Evolutionary conservation across 1,284 basidiomycete genomes (phyloP).

Genomic region (Heterobasidion annosum): DNA sequence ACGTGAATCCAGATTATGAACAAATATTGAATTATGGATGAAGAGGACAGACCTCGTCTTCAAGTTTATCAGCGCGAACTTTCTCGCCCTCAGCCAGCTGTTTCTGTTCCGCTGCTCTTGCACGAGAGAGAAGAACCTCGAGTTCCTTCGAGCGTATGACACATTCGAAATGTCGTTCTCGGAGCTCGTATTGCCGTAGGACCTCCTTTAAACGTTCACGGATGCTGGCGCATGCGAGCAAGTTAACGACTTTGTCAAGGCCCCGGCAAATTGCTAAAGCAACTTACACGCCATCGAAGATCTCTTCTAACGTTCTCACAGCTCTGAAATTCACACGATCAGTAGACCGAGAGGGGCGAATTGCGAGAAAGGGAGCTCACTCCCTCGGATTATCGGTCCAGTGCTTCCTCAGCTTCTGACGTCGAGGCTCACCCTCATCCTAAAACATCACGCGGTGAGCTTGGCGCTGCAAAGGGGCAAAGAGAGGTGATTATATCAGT

Average conservation of each 20-base stretch:
- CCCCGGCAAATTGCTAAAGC: neutral
- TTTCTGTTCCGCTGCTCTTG: constrained; percentile 75
- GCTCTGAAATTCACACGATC: constrained; percentile 36
- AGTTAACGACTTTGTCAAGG: neutral
- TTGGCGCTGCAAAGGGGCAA: neutral
- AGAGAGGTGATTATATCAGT: neutral
- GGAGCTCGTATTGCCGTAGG: constrained; percentile 74
- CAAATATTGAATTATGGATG: neutral
- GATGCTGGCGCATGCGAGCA: constrained; percentile 34
- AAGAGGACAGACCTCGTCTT: constrained; percentile 50
- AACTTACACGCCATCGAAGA: constrained; percentile 72
- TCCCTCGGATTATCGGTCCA: constrained; percentile 67
- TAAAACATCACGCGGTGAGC: constrained; percentile 17
- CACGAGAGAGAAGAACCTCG: constrained; percentile 73
- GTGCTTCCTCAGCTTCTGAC: constrained; percentile 64
- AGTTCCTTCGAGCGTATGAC: constrained; percentile 83
- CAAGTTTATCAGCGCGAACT: constrained; percentile 50
- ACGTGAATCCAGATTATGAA: constrained; percentile 4
- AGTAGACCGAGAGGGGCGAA: constrained; percentile 1
- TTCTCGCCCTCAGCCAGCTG: constrained; percentile 70
- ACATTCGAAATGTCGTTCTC: constrained; percentile 82
- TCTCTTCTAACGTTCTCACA: constrained; percentile 61
- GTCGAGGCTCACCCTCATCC: constrained; percentile 56
- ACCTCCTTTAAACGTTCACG: constrained; percentile 78
- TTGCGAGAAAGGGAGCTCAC: constrained; percentile 30